Percentiles rank a stretch among this genome's conserved stretches.
These are phyloP conservation scores for Blastobotrys parvus DNA, from an alignment of 805 yeast genomes.

Conservation along the genomic window DNA sequence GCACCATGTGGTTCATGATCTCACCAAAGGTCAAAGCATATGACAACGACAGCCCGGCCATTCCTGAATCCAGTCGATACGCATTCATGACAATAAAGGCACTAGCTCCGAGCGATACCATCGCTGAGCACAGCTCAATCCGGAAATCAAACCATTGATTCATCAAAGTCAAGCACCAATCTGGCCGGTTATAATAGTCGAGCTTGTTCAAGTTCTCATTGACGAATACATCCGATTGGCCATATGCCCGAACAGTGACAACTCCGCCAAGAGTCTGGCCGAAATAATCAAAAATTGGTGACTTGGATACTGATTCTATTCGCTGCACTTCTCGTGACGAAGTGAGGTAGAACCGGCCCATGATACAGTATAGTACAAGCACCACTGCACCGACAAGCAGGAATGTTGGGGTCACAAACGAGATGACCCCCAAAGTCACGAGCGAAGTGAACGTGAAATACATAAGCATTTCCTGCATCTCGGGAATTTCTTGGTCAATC, in stretches of 20 bases:
- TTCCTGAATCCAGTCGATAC: constrained; percentile 72
- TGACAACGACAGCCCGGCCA: constrained; percentile 90
- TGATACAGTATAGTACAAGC: constrained; percentile 58
- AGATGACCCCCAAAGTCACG: constrained; percentile 64
- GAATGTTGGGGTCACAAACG: constrained; percentile 79
- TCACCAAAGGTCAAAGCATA: constrained; percentile 87
- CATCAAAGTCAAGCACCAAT: constrained; percentile 94
- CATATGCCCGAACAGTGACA: constrained; percentile 91
- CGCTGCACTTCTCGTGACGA: constrained; percentile 90
- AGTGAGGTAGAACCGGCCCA: constrained; percentile 58
- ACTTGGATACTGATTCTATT: constrained; percentile 77
- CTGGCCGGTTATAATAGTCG: constrained; percentile 80
- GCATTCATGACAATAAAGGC: constrained; percentile 63
- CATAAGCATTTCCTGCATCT: constrained; percentile 65
- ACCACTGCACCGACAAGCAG: constrained; percentile 65
- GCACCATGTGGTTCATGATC: constrained; percentile 84
- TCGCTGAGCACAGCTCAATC: constrained; percentile 74
- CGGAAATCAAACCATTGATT: constrained; percentile 91
- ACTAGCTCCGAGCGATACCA: constrained; percentile 75
- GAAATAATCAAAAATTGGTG: constrained; percentile 95
- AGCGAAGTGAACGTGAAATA: constrained; percentile 58
- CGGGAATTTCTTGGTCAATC: constrained; percentile 85
- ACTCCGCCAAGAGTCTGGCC: constrained; percentile 90
- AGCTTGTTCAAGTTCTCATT: constrained; percentile 69
- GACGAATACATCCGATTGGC: constrained; percentile 80